These are phyloP conservation scores for Hypoxylon sp. DNA, from an alignment of 2,329 filamentous ascomycete genomes.

Conservation along the genomic window DNA sequence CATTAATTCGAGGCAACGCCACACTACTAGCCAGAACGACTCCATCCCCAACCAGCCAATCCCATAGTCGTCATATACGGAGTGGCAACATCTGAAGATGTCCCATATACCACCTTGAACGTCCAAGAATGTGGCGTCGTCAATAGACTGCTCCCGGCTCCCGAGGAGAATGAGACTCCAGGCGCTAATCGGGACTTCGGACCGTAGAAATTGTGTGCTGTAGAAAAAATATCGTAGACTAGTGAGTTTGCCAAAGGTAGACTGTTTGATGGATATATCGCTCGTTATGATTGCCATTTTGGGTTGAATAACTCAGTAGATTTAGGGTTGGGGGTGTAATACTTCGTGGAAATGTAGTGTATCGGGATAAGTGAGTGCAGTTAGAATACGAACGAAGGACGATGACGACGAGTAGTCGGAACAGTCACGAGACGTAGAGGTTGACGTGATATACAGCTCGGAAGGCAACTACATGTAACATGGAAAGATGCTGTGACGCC, in stretches of 20 bases:
- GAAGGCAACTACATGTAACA: background rate
- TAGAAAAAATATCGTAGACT: conserved; percentile 17
- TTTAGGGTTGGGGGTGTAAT: background rate
- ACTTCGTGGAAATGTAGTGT: background rate
- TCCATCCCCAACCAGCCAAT: conserved; percentile 1
- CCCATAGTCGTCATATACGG: background rate
- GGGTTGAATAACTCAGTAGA: background rate
- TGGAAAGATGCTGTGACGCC: background rate
- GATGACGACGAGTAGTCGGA: background rate
- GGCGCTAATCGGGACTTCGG: conserved; percentile 13
- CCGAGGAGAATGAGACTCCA: conserved; percentile 30
- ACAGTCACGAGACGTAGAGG: background rate
- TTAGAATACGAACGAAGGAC: background rate
- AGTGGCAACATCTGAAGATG: conserved; percentile 11
- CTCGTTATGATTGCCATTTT: background rate
- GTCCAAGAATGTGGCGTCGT: conserved; percentile 4
- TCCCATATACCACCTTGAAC: conserved; percentile 21
- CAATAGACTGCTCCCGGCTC: background rate
- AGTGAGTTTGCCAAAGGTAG: conserved; percentile 14
- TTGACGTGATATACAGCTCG: background rate
- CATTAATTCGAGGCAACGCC: background rate
- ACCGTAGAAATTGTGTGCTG: conserved; percentile 24
- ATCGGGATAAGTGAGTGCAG: background rate
- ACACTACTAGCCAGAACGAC: conserved; percentile 17
- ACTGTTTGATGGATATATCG: background rate